Evolutionary conservation across 805 yeast genomes (phyloP).

Genomic region (Kuraishia cidri): DNA sequence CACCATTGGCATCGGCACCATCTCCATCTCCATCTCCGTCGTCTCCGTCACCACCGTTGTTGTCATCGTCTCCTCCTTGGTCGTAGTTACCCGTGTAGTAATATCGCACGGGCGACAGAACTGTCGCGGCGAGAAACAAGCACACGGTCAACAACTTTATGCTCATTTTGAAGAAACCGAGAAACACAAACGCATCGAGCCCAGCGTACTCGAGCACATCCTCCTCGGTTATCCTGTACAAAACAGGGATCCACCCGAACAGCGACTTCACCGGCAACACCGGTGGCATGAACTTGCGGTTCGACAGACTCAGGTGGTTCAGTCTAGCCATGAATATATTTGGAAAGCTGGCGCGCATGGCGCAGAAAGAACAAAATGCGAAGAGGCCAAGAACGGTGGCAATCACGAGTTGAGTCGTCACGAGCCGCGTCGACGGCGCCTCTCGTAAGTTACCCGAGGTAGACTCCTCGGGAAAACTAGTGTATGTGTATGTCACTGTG

Average conservation of each 20-base stretch:
- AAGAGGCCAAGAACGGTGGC: conserved; percentile 60
- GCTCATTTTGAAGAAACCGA: conserved; percentile 86
- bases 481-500: too few relatives aligned
- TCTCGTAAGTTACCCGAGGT: too few relatives aligned
- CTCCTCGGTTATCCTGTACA: conserved; percentile 57
- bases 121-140: conserved; percentile 57
- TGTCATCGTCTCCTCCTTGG: conserved; percentile 33
- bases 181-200: conserved; percentile 84
- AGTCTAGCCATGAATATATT: conserved; percentile 78
- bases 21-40: too few relatives aligned
- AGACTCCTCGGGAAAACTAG: too few relatives aligned
- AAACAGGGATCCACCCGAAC: conserved; percentile 75
- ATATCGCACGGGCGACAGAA: conserved; percentile 81
- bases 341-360: conserved; percentile 67
- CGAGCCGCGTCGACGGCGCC: conserved; percentile 38
- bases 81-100: conserved; percentile 78
- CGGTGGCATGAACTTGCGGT: conserved; percentile 45
- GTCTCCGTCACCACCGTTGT: conserved; percentile 18
- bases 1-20: conserved; percentile 4
- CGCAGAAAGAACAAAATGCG: conserved; percentile 63
- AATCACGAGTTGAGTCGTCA: conserved; percentile 67
- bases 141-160: conserved; percentile 59
- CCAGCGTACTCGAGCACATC: conserved; percentile 88
- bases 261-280: conserved; percentile 43
- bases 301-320: conserved; percentile 31